Evolutionary conservation across 2,329 filamentous ascomycete genomes (phyloP), one percentile per base, ranked within the genome.

Genomic region (Sarocladium oryzae): DNA sequence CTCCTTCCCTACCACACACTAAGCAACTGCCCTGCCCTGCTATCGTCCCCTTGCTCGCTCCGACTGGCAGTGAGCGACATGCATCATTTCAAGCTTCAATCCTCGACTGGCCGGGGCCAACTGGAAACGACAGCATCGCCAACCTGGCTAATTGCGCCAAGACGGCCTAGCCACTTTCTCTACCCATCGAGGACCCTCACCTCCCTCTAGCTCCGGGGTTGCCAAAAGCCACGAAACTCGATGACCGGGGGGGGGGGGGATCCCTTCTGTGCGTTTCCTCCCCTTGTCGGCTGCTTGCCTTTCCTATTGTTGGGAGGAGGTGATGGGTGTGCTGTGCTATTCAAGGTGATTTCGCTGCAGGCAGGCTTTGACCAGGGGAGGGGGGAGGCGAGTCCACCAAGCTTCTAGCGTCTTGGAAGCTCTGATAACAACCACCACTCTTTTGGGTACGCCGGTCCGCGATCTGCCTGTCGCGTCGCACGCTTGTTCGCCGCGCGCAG

Each of bases 391-490:
- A 45, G 21, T 45, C 40, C 18, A 45, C 40, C 40, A 45, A 45
- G 40, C 40, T 45, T 45, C 40, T 45, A 45, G 40, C 40, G 40
- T 30, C 40, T 45, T 45, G 40, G 40, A 45, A 45, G 24, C 40
- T 45, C 21, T 7, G 40, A 45, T 45, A 45, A 45, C 40, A 45
- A 21, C 40, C 26, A 9, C 9, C 18, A 41, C 28, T 30, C 28
- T 30, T n/a, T n/a, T 30, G 28, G 28, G 28, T 30, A 13, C 7
- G 28, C 13, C 7, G 28, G 28, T 41, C 16, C 10, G 10, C 37
- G 37, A 23, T 41, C 37, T 41, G 18, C 40, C 18, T 21, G 43
- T 48, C 43, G 43, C 43, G 43, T 48, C 28, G 26, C 43, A 32
- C 40, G 33, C 33, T 36, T 30, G n/a, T n/a, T n/a, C 28, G 28